Evolutionary conservation across 2,329 filamentous ascomycete species (phyloP).

Genomic region (Alternaria triticimaculans): DNA sequence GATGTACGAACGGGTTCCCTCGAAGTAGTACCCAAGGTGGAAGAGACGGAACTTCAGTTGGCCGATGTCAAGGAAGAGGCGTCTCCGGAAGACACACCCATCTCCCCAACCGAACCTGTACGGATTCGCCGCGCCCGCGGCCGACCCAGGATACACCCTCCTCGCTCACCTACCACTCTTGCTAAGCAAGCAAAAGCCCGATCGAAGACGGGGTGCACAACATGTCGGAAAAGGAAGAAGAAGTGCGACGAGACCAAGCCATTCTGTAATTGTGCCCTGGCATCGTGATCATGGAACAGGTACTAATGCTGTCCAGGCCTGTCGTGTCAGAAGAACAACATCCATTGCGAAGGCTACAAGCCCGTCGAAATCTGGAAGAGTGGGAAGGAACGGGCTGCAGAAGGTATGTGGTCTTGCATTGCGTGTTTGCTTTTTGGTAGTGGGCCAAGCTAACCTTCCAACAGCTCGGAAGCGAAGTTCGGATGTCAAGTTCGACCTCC

Average conservation of each 20-base stretch:
- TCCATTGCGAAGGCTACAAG: conserved; percentile 89
- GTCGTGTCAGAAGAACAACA: conserved; percentile 93
- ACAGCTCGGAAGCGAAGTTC: conserved; percentile 44
- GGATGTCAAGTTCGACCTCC: conserved; percentile 56
- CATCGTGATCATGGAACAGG: neutral
- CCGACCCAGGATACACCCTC: conserved; percentile 80
- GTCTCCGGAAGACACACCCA: conserved; percentile 38
- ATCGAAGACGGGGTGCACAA: conserved; percentile 65
- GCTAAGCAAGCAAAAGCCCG: conserved; percentile 79
- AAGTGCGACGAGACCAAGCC: conserved; percentile 63
- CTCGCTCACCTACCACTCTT: conserved; percentile 63
- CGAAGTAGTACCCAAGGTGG: conserved; percentile 60
- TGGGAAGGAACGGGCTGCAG: conserved; percentile 76
- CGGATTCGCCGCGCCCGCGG: conserved; percentile 63
- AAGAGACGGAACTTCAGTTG: conserved; percentile 58
- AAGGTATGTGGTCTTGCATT: conserved; percentile 51
- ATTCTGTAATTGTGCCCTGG: conserved; percentile 43
- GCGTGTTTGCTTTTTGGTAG: neutral
- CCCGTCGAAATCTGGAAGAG: conserved; percentile 88
- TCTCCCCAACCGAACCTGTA: conserved; percentile 46
- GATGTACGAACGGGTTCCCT: conserved; percentile 35
- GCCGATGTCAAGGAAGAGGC: conserved; percentile 48
- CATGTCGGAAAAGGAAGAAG: conserved; percentile 67
- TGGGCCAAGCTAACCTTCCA: conserved; percentile 22
- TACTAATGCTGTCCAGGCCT: conserved; percentile 62